phyloP scores from a whole-genome alignment of 768 basidiomycete genomes.

The Mycena haematopus region DNA sequence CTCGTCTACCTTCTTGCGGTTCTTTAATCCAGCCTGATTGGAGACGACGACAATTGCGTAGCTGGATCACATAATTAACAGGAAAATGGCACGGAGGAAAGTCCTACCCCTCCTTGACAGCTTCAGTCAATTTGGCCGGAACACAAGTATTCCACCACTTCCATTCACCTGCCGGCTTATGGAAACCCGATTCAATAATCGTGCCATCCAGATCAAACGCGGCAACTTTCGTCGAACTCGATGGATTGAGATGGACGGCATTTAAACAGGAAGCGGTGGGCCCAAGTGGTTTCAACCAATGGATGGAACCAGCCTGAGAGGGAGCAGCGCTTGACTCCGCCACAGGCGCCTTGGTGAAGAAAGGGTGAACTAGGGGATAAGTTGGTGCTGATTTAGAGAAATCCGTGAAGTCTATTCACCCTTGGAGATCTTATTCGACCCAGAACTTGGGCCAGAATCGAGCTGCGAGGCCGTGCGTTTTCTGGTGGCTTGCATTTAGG shows the following conservation, averaged over 20 bases:
- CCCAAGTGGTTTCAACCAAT: constrained; percentile 50
- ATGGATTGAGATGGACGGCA: constrained; percentile 49
- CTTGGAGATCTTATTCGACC: constrained; percentile 24
- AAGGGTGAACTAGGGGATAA: constrained; percentile 44
- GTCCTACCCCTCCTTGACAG: constrained; percentile 63
- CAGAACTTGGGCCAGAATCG: background rate
- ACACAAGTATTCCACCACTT: constrained; percentile 78
- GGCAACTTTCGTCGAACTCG: constrained; percentile 63
- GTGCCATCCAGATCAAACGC: constrained; percentile 91
- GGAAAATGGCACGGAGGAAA: background rate
- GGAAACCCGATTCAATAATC: constrained; percentile 57
- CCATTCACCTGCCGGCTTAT: constrained; percentile 47
- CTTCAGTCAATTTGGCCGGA: constrained; percentile 64
- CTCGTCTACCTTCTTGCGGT: constrained; percentile 48
- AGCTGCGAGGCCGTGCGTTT: constrained; percentile 21
- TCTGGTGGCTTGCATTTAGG: constrained; percentile 8
- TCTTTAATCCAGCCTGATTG: constrained; percentile 69
- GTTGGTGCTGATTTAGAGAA: too few relatives aligned
- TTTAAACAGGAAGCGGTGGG: constrained; percentile 48
- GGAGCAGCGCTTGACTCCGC: constrained; percentile 1
- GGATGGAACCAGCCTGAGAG: constrained; percentile 32
- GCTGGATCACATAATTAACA: constrained; percentile 40
- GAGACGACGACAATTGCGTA: constrained; percentile 79
- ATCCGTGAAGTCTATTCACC: constrained; percentile 6
- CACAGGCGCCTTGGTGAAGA: constrained; percentile 37